Evolutionary conservation across 2,329 filamentous ascomycete genomes (phyloP), one percentile per base, ranked within the genome.

Genomic region (Pseudocercospora vitis): DNA sequence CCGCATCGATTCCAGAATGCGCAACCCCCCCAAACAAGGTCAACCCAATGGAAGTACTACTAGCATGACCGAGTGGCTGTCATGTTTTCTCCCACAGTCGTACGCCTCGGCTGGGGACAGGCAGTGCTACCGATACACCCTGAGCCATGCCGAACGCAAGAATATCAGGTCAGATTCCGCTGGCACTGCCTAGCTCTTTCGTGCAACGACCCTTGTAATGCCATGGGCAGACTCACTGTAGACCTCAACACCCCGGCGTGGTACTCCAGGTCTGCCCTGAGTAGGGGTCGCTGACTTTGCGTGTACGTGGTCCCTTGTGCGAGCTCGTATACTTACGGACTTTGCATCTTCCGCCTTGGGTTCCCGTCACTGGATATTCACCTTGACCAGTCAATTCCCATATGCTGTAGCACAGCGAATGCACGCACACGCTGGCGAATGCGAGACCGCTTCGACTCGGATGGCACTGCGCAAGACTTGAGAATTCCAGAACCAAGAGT

Each of bases 101-200:
- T 11, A 29, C 6, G 11, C 26, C 11, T 29, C 26, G 26, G 26
- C 26, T 29, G 26, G 26, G 26, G 6, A 7, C 26, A 29, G 26
- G 26, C 26, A 29, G 26, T 29, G 26, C 26, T 11, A 29, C 26
- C 26, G 26, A 29, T 29, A 7, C 11, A 11, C 26, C 26, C 26
- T 29, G 26, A 11, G 11, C 26, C 26, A 29, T 29, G 26, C 26
- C 11, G 11, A 29, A 29, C 11, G 11, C 26, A 29, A 29, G 26
- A 7, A 11, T 29, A 29, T 11, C 11, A 11, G 26, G 26, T 11
- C 26, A 6, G 26, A 6, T 19, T 24, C 21, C 21, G 37, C 37
- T 40, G 7, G 16, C 37, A 40, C 37, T n/a, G 37, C 37, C 37
- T 40, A 21, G 37, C n/a, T n/a, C n/a, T n/a, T n/a, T n/a, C n/a